A percentile compares a stretch with the other conserved stretches of the same genome.
These are phyloP conservation scores for Prunus persica DNA, from an alignment of 306 rosid species.

Conservation along the genomic window DNA sequence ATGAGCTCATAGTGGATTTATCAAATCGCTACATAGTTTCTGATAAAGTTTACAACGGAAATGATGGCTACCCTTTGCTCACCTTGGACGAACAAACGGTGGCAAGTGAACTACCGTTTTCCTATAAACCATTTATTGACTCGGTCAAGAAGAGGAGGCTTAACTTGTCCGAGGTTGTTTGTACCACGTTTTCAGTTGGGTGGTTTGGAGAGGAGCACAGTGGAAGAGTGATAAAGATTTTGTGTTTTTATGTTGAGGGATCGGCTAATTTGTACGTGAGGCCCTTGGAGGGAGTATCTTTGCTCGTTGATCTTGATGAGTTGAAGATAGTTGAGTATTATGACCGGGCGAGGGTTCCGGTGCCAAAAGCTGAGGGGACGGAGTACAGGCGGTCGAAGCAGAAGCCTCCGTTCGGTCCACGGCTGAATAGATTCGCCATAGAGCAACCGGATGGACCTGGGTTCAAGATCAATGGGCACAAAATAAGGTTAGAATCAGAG, in stretches of 20 bases:
- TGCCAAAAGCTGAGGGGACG: constrained; percentile 31
- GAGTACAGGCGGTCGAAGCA: constrained; percentile 28
- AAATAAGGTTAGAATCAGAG: constrained; percentile 14
- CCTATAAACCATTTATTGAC: constrained; percentile 17
- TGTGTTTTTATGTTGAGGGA: constrained; percentile 22
- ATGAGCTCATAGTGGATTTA: constrained; percentile 22
- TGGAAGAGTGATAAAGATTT: constrained; percentile 18
- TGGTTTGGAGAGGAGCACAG: constrained; percentile 29
- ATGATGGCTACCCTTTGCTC: constrained; percentile 18
- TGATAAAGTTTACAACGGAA: background rate
- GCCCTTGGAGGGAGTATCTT: constrained; percentile 32
- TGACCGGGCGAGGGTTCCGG: constrained; percentile 22
- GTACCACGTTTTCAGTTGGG: constrained; percentile 23
- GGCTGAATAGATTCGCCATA: constrained; percentile 7
- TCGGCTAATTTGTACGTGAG: constrained; percentile 19
- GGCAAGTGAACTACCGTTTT: constrained; percentile 17
- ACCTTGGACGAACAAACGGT: constrained; percentile 10
- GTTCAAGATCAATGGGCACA: constrained; percentile 24
- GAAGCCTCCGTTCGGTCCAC: constrained; percentile 28
- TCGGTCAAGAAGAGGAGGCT: constrained; percentile 32
- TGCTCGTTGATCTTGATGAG: constrained; percentile 30
- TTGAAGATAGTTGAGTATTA: constrained; percentile 22
- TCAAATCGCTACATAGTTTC: constrained; percentile 7
- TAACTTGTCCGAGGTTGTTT: constrained; percentile 25
- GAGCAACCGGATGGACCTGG: constrained; percentile 26